phyloP scores from a whole-genome alignment of 768 basidiomycete species.

The Crassisporium funariophilum region DNA sequence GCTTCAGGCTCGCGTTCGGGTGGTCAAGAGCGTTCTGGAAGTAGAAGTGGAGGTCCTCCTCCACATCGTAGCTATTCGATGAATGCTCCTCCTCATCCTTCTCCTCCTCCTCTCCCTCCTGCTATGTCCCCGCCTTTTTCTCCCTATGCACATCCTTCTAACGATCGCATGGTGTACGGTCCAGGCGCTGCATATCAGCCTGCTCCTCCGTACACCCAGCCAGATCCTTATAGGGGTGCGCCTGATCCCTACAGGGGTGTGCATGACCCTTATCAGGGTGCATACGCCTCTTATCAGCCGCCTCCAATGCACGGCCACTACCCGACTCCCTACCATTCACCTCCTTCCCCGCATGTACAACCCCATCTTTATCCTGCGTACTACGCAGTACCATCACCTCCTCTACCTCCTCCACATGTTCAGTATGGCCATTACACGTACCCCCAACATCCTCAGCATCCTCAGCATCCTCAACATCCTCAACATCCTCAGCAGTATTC shows the following conservation, averaged over 20 bases:
- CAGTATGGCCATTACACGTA: not conserved
- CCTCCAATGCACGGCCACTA: slow-evolving; percentile 13
- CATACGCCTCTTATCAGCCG: slow-evolving; percentile 21
- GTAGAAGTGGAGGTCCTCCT: slow-evolving; percentile 26
- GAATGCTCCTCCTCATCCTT: slow-evolving; percentile 2
- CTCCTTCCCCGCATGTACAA: slow-evolving; percentile 5
- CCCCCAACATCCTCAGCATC: not conserved
- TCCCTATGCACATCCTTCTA: slow-evolving; percentile 10
- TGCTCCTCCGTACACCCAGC: slow-evolving; percentile 14
- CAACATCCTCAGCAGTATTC: not conserved
- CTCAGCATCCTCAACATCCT: not conserved
- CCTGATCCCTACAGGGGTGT: slow-evolving; percentile 21
- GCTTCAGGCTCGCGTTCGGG: slow-evolving; percentile 25
- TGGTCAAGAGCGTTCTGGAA: slow-evolving; percentile 30
- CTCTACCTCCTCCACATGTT: not conserved
- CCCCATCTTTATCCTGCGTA: not conserved
- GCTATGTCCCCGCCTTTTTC: slow-evolving; percentile 2
- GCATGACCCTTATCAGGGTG: slow-evolving; percentile 13
- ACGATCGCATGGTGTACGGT: slow-evolving; percentile 19
- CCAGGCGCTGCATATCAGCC: slow-evolving; percentile 11
- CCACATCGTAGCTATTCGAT: not conserved
- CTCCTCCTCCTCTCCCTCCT: slow-evolving; percentile 2
- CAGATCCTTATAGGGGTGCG: slow-evolving; percentile 17
- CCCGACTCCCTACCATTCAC: slow-evolving; percentile 4
- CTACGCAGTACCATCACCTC: not conserved